Evolutionary conservation across 805 yeast genomes (phyloP).

Genomic region (Zygosaccharomyces lentus): DNA sequence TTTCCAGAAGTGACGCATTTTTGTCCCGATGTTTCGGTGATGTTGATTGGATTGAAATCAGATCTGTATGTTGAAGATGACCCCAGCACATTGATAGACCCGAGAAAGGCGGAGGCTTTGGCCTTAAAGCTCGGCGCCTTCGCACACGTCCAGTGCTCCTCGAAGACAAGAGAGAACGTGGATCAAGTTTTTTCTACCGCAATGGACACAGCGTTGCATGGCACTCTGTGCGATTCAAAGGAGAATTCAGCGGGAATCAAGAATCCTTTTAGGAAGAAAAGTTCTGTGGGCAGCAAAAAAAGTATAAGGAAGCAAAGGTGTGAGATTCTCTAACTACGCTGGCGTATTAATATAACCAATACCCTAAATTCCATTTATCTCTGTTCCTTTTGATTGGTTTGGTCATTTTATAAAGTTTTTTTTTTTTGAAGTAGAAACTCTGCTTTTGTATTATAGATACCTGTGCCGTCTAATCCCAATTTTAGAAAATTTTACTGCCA

Average conservation of each 20-base stretch:
- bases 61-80: conserved; percentile 44
- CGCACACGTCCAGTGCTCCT: conserved; percentile 75
- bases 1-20: conserved; percentile 79
- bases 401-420: too few relatives aligned
- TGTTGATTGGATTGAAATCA: conserved; percentile 73
- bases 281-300: conserved; percentile 1
- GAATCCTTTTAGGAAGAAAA: conserved; percentile 15
- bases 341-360: background rate
- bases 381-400: too few relatives aligned
- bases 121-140: conserved; percentile 63
- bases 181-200: conserved; percentile 64
- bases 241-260: conserved; percentile 10
- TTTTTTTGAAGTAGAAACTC: too few relatives aligned
- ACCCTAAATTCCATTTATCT: too few relatives aligned
- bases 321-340: conserved; percentile 5
- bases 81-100: conserved; percentile 29
- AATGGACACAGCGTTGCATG: conserved; percentile 26
- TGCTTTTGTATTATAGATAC: too few relatives aligned
- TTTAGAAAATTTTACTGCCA: background rate
- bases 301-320: conserved; percentile 10
- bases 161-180: conserved; percentile 64
- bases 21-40: conserved; percentile 73
- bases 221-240: conserved; percentile 9
- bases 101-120: conserved; percentile 47
- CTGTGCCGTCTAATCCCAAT: conserved; percentile 5